Evolutionary conservation across 495 filamentous ascomycete genomes (phyloP).

Genomic region (Oidiodendron maius): DNA sequence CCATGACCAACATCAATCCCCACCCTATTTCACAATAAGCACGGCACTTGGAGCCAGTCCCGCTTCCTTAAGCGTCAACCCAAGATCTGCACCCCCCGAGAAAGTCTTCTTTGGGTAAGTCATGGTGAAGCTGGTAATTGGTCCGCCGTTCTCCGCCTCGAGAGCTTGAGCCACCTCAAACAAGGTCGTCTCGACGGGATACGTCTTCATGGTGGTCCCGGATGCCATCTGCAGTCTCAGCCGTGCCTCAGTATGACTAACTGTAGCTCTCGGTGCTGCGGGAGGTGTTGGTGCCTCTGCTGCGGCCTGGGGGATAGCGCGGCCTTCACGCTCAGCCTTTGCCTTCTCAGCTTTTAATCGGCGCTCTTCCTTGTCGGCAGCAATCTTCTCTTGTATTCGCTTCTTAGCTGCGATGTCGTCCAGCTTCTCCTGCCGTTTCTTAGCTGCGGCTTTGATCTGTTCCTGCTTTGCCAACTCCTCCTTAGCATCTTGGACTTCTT

Average conservation of each 20-base stretch:
- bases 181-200: slow-evolving; percentile 79
- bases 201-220: slow-evolving; percentile 75
- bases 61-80: slow-evolving; percentile 86
- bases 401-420: slow-evolving; percentile 84
- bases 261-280: slow-evolving; percentile 26
- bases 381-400: slow-evolving; percentile 85
- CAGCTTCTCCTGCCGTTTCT: slow-evolving; percentile 79
- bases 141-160: slow-evolving; percentile 41
- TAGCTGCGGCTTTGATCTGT: slow-evolving; percentile 79
- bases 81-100: slow-evolving; percentile 68
- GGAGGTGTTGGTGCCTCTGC: slow-evolving; percentile 29
- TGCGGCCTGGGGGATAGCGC: slow-evolving; percentile 41
- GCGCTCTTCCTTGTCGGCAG: slow-evolving; percentile 81
- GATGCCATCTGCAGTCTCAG: slow-evolving; percentile 71
- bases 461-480: slow-evolving; percentile 83
- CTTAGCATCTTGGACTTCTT: slow-evolving; percentile 71
- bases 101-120: slow-evolving; percentile 87
- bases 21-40: slow-evolving; percentile 60
- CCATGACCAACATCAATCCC: neutral
- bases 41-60: slow-evolving; percentile 84
- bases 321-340: slow-evolving; percentile 76
- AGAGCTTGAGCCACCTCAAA: slow-evolving; percentile 85
- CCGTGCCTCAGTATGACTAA: slow-evolving; percentile 53
- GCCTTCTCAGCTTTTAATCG: slow-evolving; percentile 75
- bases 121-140: slow-evolving; percentile 70